Conservation (phyloP, 148 eudicot genomes). For the Fagopyrum tataricum region DNA sequence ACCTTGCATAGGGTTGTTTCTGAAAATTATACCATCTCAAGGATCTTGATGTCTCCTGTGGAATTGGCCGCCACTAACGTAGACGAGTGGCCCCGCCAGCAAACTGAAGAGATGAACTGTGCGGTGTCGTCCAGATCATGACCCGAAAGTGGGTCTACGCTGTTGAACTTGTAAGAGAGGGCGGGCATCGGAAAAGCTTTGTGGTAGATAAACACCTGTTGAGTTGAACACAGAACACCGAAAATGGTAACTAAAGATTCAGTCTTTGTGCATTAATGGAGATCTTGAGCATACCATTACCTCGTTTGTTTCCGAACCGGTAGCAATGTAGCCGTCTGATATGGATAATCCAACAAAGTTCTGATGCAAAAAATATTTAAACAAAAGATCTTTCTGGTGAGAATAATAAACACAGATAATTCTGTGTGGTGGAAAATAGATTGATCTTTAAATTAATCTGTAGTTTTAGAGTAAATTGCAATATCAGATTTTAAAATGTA, state of each 20-base stretch:
- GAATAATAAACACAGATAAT: background rate
- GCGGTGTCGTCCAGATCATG: constrained; percentile 57
- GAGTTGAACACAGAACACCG: background rate
- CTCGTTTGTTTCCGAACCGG: constrained; percentile 99
- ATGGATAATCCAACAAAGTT: constrained; percentile 95
- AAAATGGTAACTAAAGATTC: background rate
- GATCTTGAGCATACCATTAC: constrained; percentile 29
- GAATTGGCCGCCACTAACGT: constrained; percentile 92
- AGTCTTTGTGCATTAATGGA: background rate
- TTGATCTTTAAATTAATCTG: no score
- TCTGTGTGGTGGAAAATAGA: no score
- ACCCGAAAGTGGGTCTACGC: constrained; percentile 54
- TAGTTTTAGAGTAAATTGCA: no score
- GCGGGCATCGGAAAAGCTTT: constrained; percentile 96
- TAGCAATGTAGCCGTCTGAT: constrained; percentile 90
- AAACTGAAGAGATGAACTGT: constrained; percentile 87
- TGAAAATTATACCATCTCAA: constrained; percentile 64
- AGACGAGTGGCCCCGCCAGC: constrained; percentile 86
- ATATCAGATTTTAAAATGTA: no score
- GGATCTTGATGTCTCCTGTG: constrained; percentile 70
- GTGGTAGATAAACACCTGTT: constrained; percentile 81
- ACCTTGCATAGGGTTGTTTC: background rate
- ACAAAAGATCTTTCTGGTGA: background rate
- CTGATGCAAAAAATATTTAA: constrained; percentile 33
- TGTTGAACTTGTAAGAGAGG: constrained; percentile 57